phyloP scores from a whole-genome alignment of 352 stramenopile genomes.

The Pythium guiyangense region DNA sequence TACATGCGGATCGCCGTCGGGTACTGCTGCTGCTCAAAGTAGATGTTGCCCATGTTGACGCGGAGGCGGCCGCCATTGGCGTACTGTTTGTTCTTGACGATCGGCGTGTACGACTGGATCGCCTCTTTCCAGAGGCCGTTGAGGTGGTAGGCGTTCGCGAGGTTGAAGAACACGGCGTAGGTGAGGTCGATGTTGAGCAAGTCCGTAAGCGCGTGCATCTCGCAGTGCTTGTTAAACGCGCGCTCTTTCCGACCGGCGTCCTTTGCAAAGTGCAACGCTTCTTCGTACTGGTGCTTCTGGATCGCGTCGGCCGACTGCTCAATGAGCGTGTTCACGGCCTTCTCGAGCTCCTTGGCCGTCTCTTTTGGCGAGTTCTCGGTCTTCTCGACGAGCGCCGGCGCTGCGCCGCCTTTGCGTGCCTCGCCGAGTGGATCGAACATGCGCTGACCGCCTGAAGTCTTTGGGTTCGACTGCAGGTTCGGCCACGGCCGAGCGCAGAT shows the following conservation, averaged over 20 bases:
- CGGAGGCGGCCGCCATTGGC: constrained; percentile 85
- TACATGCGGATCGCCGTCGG: constrained; percentile 96
- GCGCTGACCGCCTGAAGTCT: constrained; percentile 58
- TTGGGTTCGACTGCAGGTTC: constrained; percentile 63
- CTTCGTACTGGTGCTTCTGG: constrained; percentile 65
- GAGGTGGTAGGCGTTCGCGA: constrained; percentile 91
- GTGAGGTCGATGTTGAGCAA: constrained; percentile 93
- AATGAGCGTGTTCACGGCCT: constrained; percentile 89
- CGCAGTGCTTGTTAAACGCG: constrained; percentile 88
- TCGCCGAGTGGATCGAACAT: constrained; percentile 91
- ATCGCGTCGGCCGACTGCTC: constrained; percentile 88
- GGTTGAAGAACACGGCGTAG: constrained; percentile 94
- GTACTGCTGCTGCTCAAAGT: constrained; percentile 94
- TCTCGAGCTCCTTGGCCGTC: constrained; percentile 88
- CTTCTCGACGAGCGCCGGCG: constrained; percentile 86
- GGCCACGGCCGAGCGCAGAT: too few species aligned
- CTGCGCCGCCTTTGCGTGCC: constrained; percentile 64
- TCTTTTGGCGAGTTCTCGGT: constrained; percentile 91
- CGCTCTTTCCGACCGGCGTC: constrained; percentile 89
- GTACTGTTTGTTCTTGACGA: constrained; percentile 97
- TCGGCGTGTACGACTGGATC: constrained; percentile 91
- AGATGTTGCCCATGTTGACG: constrained; percentile 98
- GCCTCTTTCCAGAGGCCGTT: constrained; percentile 94
- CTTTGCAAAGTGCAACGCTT: constrained; percentile 87
- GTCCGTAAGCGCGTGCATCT: constrained; percentile 83